Conservation (phyloP, 352 stramenopile genomes). For the Globisporangium recalcitrans region DNA sequence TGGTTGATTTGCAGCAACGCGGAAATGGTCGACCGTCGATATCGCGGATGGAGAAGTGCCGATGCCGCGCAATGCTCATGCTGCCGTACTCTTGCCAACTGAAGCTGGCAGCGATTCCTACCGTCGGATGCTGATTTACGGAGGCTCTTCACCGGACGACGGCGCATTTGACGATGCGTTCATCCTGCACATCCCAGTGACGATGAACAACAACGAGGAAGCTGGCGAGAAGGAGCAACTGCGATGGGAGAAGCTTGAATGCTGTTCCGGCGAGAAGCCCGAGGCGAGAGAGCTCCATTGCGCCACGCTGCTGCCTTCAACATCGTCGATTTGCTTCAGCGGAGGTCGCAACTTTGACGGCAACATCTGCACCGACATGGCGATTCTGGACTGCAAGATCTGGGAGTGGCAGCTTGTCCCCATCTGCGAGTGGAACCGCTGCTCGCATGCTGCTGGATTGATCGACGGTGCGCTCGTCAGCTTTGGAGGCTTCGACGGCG, state of each 20-base stretch:
- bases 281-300: slow-evolving; percentile 51
- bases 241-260: slow-evolving; percentile 29
- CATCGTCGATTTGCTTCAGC: slow-evolving; percentile 29
- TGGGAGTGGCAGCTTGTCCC: slow-evolving; percentile 53
- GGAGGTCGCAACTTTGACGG: slow-evolving; percentile 48
- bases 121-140: slow-evolving; percentile 45
- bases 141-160: slow-evolving; percentile 51
- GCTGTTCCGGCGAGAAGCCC: slow-evolving; percentile 22
- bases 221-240: background rate
- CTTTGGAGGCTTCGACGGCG: slow-evolving; percentile 53
- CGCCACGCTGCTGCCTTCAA: slow-evolving; percentile 18
- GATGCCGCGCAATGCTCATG: slow-evolving; percentile 48
- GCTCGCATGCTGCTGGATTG: slow-evolving; percentile 30
- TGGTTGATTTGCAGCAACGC: slow-evolving; percentile 7
- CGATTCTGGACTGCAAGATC: slow-evolving; percentile 25
- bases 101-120: background rate
- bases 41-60: slow-evolving; percentile 33
- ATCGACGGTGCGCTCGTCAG: slow-evolving; percentile 30
- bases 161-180: slow-evolving; percentile 51
- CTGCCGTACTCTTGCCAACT: slow-evolving; percentile 32
- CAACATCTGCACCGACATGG: slow-evolving; percentile 55
- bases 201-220: background rate
- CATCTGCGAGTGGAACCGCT: slow-evolving; percentile 55
- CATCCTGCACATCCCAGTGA: slow-evolving; percentile 34
- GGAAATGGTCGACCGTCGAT: slow-evolving; percentile 25